Percentiles rank a stretch among this genome's conserved stretches.
phyloP scores from a whole-genome alignment of 805 yeast species.

The Cyberlindnera galapagoensis region DNA sequence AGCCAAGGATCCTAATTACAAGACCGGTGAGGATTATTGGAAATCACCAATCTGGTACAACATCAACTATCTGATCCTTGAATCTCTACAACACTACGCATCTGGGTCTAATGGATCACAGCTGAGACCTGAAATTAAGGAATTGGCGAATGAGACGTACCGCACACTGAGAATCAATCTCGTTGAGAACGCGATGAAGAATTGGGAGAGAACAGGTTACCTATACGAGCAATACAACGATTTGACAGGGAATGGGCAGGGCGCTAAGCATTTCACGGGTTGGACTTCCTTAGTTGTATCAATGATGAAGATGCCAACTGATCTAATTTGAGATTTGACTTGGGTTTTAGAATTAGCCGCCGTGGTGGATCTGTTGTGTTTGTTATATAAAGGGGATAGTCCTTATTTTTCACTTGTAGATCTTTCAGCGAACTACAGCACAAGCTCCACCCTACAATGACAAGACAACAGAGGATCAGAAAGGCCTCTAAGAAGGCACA shows the following conservation, averaged over 20 bases:
- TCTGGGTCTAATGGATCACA: conserved; percentile 17
- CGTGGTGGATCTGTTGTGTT: no score
- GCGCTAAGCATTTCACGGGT: conserved; percentile 87
- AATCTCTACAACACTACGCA: conserved; percentile 55
- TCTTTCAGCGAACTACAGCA: no score
- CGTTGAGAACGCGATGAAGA: conserved; percentile 58
- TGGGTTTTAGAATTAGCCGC: no score
- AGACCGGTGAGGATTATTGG: conserved; percentile 90
- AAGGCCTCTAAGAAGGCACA: no score
- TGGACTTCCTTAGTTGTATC: conserved; percentile 84
- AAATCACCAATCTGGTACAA: conserved; percentile 91
- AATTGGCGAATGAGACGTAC: conserved; percentile 44
- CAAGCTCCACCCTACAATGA: no score
- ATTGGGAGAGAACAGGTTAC: conserved; percentile 71
- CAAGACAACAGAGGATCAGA: no score
- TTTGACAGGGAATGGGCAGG: conserved; percentile 62
- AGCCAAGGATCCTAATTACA: conserved; percentile 54
- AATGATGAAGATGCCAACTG: conserved; percentile 73
- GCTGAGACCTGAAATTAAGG: conserved; percentile 25
- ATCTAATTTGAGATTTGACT: no score
- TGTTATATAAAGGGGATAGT: no score
- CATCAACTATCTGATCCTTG: conserved; percentile 78
- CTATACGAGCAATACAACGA: conserved; percentile 92
- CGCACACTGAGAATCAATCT: conserved; percentile 54
- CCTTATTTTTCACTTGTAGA: no score